Percentiles rank a stretch among this genome's conserved stretches.
These are phyloP conservation scores for Zychaea mexicana DNA, from an alignment of 371 early-diverging fungal species.

Conservation along the genomic window DNA sequence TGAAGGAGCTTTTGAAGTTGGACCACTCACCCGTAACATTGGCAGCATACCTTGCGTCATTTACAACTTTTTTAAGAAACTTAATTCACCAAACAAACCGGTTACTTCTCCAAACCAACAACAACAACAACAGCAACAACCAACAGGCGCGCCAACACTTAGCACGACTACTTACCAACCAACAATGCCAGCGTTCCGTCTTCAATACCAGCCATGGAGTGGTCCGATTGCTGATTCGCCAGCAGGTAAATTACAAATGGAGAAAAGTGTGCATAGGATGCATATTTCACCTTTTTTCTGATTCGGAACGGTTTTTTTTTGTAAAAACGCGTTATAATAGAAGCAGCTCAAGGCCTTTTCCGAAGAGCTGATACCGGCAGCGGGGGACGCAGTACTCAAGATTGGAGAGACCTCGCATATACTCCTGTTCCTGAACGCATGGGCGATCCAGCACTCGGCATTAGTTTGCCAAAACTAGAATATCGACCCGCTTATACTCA, in stretches of 20 bases:
- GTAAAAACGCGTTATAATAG: background rate
- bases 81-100: background rate
- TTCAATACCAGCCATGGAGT: background rate
- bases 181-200: background rate
- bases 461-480: constrained; percentile 7
- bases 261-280: background rate
- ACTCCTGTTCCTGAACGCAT: background rate
- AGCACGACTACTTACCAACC: background rate
- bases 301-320: no score
- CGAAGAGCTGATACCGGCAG: background rate
- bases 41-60: background rate
- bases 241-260: background rate
- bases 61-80: background rate
- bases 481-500: background rate
- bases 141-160: background rate
- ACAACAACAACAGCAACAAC: background rate
- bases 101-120: background rate
- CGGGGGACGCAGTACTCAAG: no score
- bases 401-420: background rate
- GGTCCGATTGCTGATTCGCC: background rate
- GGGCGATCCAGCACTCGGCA: constrained; percentile 1
- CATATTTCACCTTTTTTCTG: no score
- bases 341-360: background rate
- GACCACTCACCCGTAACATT: background rate
- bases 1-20: background rate